Evolutionary conservation across 768 basidiomycete species (phyloP).

Genomic region (Amanita exitialis): DNA sequence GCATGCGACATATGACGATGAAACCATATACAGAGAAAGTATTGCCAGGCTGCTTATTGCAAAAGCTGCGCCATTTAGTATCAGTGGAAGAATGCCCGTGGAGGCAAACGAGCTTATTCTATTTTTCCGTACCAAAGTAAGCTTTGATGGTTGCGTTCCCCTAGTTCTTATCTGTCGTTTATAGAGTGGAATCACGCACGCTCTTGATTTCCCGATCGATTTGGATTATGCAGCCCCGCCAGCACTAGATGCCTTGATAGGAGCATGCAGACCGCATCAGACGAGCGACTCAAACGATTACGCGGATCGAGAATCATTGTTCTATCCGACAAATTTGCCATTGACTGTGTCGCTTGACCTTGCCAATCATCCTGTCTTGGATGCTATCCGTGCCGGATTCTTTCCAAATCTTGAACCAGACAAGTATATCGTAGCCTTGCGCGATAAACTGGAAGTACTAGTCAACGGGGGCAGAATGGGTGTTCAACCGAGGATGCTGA

Average conservation of each 20-base stretch:
- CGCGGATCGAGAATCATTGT: slow-evolving; percentile 53
- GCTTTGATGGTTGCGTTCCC: slow-evolving; percentile 9
- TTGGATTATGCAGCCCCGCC: slow-evolving; percentile 67
- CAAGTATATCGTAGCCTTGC: slow-evolving; percentile 56
- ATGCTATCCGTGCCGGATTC: slow-evolving; percentile 60
- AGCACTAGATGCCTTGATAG: slow-evolving; percentile 69
- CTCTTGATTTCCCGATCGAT: slow-evolving; percentile 76
- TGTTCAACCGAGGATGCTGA: slow-evolving; percentile 39
- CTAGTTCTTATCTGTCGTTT: background rate
- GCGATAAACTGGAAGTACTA: slow-evolving; percentile 65
- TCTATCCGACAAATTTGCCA: slow-evolving; percentile 65
- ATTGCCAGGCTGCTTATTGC: slow-evolving; percentile 45
- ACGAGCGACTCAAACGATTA: slow-evolving; percentile 42
- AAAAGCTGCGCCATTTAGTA: slow-evolving; percentile 53
- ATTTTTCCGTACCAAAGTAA: slow-evolving; percentile 74
- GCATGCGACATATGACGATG: slow-evolving; percentile 29
- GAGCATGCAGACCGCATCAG: slow-evolving; percentile 60
- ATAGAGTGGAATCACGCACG: slow-evolving; percentile 71
- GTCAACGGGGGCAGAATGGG: slow-evolving; percentile 49
- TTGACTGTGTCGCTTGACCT: slow-evolving; percentile 71
- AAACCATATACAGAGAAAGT: slow-evolving; percentile 42
- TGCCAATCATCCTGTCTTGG: slow-evolving; percentile 74
- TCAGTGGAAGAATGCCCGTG: slow-evolving; percentile 59
- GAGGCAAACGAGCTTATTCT: slow-evolving; percentile 58
- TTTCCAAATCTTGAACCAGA: slow-evolving; percentile 63